Evolutionary conservation across 306 rosid genomes (phyloP).

Genomic region (Rosa lucieae): DNA sequence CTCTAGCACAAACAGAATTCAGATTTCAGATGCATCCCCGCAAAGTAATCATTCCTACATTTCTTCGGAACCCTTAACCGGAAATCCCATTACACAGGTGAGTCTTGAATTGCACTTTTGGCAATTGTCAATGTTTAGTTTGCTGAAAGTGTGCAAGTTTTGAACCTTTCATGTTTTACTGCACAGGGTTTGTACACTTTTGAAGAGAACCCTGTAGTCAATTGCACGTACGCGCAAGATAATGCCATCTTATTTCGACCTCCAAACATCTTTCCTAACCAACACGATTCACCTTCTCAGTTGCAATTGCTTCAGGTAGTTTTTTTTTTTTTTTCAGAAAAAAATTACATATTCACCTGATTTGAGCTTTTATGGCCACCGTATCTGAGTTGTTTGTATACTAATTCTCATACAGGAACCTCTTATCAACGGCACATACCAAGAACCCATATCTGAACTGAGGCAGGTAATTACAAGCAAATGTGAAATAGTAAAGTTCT

Average conservation of each 20-base stretch:
- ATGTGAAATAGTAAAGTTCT: conserved; percentile 9
- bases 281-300: conserved; percentile 49
- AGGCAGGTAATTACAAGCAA: conserved; percentile 39
- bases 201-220: conserved; percentile 49
- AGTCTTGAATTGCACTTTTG: conserved; percentile 14
- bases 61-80: conserved; percentile 40
- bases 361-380: neutral
- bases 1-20: conserved; percentile 31
- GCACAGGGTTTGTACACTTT: conserved; percentile 51
- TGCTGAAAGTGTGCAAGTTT: neutral
- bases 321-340: conserved; percentile 16
- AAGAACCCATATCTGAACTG: conserved; percentile 45
- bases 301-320: conserved; percentile 54
- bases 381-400: conserved; percentile 22
- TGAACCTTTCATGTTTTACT: conserved; percentile 9
- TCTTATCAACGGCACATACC: conserved; percentile 41
- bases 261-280: conserved; percentile 45
- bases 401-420: conserved; percentile 37
- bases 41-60: conserved; percentile 33
- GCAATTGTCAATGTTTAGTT: conserved; percentile 4
- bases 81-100: conserved; percentile 51
- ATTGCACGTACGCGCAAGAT: conserved; percentile 48
- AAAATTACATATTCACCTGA: neutral
- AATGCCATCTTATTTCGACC: conserved; percentile 38
- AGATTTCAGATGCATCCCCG: conserved; percentile 36